phyloP scores from a whole-genome alignment of 1,139 yeast genomes.

The Debaryomyces sp. region DNA sequence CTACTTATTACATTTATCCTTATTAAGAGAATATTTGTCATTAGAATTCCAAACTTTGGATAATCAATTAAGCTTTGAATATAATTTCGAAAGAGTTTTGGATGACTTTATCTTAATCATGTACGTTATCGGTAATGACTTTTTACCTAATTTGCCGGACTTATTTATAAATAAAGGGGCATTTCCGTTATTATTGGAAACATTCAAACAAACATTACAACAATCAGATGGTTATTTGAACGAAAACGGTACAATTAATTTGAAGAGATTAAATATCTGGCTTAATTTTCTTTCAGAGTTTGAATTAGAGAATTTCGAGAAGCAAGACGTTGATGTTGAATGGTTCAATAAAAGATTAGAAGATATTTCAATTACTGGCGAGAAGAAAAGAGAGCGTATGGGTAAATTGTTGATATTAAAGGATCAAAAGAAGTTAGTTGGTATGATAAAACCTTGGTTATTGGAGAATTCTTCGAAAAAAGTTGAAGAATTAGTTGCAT shows the following conservation, averaged over 20 bases:
- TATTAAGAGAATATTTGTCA: slow-evolving; percentile 88
- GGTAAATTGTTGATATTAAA: slow-evolving; percentile 71
- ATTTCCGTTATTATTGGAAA: slow-evolving; percentile 82
- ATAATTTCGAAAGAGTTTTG: slow-evolving; percentile 82
- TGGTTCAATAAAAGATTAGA: slow-evolving; percentile 90
- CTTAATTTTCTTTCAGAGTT: slow-evolving; percentile 66
- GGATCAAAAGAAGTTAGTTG: slow-evolving; percentile 68
- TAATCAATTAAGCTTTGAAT: slow-evolving; percentile 65
- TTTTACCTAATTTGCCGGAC: slow-evolving; percentile 96
- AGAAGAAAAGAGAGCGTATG: slow-evolving; percentile 61
- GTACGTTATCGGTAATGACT: slow-evolving; percentile 97
- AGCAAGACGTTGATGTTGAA: slow-evolving; percentile 79
- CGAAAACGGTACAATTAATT: slow-evolving; percentile 78
- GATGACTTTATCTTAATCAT: slow-evolving; percentile 92
- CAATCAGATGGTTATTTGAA: slow-evolving; percentile 84
- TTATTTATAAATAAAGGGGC: slow-evolving; percentile 94
- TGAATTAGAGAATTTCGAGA: slow-evolving; percentile 82
- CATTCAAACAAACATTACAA: slow-evolving; percentile 80
- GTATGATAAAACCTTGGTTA: slow-evolving; percentile 70
- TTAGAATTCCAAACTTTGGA: slow-evolving; percentile 78
- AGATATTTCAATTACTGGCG: slow-evolving; percentile 74
- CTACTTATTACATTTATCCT: slow-evolving; percentile 77
- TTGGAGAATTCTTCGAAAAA: slow-evolving; percentile 40
- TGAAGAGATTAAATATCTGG: slow-evolving; percentile 74
- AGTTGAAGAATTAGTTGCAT: slow-evolving; percentile 29